Evolutionary conservation across 331 rosid genomes (phyloP).

Genomic region (Erythrophleum ivorense): DNA sequence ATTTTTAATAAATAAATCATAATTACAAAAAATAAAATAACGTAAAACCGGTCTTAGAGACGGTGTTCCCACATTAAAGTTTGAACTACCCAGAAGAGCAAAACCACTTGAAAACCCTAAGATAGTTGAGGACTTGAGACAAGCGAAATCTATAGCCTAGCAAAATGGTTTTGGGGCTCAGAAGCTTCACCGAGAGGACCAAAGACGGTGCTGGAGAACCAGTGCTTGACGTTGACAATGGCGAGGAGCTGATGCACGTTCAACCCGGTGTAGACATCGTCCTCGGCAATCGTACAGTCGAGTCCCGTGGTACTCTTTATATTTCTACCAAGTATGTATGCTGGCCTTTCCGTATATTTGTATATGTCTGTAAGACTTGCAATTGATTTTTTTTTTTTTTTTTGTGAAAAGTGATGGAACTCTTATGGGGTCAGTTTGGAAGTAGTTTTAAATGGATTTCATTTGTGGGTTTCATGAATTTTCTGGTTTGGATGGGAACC

Average conservation of each 20-base stretch:
- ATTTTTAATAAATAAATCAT: too few species aligned
- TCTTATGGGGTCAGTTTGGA: not conserved
- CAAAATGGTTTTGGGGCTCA: conserved; percentile 65
- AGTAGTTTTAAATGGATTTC: too few species aligned
- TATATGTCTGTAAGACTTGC: not conserved
- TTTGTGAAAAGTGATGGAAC: not conserved
- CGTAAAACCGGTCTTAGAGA: too few species aligned
- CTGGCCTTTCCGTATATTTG: not conserved
- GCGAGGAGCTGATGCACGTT: conserved; percentile 67
- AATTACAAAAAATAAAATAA: too few species aligned
- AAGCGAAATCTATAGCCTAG: too few species aligned
- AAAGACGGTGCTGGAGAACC: conserved; percentile 62
- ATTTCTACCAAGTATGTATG: conserved; percentile 64
- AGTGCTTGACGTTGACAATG: conserved; percentile 54
- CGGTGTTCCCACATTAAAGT: too few species aligned
- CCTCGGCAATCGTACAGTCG: conserved; percentile 55
- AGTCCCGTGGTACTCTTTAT: conserved; percentile 79
- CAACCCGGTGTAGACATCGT: conserved; percentile 60
- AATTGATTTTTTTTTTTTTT: not conserved
- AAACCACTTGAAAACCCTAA: too few species aligned
- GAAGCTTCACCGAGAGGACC: conserved; percentile 53
- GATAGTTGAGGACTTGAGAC: too few species aligned
- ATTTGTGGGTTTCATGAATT: too few species aligned
- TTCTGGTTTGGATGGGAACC: too few species aligned
- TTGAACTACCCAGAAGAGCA: too few species aligned